These are phyloP conservation scores for Eucalyptus brandiana DNA, from an alignment of 345 rosid genomes.

Conservation along the genomic window DNA sequence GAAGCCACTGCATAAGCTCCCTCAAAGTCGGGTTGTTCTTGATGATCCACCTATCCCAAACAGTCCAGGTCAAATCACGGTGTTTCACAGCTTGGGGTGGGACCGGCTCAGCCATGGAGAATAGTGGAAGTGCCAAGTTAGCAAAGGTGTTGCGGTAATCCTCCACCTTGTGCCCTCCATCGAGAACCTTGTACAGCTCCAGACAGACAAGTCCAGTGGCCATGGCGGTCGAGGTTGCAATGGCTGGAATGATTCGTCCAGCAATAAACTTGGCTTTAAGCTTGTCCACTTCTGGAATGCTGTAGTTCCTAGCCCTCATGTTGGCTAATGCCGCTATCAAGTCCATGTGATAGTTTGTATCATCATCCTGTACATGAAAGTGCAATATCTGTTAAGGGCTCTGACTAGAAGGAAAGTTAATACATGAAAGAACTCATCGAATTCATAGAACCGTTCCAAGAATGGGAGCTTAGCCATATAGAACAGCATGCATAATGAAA, in stretches of 20 bases:
- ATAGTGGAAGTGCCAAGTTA: slow-evolving; percentile 83
- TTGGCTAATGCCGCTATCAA: slow-evolving; percentile 93
- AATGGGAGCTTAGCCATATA: background rate
- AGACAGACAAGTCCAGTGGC: slow-evolving; percentile 96
- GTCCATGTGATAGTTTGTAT: slow-evolving; percentile 98
- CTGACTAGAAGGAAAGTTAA: background rate
- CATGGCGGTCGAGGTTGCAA: slow-evolving; percentile 95
- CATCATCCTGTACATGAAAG: slow-evolving; percentile 59
- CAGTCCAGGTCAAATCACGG: slow-evolving; percentile 86
- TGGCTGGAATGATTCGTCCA: slow-evolving; percentile 98
- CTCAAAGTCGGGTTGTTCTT: slow-evolving; percentile 55
- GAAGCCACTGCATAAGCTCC: slow-evolving; percentile 75
- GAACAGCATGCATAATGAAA: background rate
- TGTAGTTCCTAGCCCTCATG: slow-evolving; percentile 99
- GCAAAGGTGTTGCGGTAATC: slow-evolving; percentile 97
- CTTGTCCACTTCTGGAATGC: slow-evolving; percentile 94
- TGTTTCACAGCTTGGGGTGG: slow-evolving; percentile 85
- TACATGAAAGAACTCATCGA: background rate
- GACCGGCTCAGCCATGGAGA: slow-evolving; percentile 97
- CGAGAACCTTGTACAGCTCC: slow-evolving; percentile 89
- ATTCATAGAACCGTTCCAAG: background rate
- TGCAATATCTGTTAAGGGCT: background rate
- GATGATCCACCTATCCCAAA: slow-evolving; percentile 94
- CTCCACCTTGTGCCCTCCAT: slow-evolving; percentile 66
- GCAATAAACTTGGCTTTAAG: slow-evolving; percentile 98